Evolutionary conservation across 345 rosid species (phyloP).

Genomic region (Acer negundo): DNA sequence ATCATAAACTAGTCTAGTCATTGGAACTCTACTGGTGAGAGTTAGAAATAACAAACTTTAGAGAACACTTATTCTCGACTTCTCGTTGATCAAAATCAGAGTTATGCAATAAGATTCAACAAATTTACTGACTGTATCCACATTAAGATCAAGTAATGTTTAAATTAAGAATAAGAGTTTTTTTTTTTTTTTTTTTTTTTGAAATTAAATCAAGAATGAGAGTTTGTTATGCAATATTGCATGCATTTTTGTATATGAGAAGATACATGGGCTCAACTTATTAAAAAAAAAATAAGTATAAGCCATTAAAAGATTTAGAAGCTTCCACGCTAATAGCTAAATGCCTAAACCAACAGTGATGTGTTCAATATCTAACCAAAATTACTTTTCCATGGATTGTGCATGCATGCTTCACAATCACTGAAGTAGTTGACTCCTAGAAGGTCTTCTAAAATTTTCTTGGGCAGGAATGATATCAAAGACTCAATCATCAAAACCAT

Average conservation of each 20-base stretch:
- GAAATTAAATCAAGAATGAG: too few relatives aligned
- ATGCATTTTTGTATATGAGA: neutral
- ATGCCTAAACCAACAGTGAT: neutral
- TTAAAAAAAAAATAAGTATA: neutral
- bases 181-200: too few relatives aligned
- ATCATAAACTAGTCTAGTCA: neutral
- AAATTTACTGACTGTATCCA: neutral
- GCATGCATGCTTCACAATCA: neutral
- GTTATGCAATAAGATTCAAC: neutral
- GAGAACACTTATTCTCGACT: neutral
- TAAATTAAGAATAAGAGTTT: neutral
- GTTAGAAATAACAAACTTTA: neutral
- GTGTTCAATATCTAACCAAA: neutral
- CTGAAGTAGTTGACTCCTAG: constrained; percentile 5
- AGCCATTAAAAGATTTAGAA: neutral
- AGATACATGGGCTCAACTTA: neutral
- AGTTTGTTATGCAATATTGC: neutral
- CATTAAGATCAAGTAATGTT: too few relatives aligned
- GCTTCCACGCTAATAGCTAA: too few relatives aligned
- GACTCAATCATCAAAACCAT: neutral
- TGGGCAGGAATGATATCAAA: neutral
- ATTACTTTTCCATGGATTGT: neutral
- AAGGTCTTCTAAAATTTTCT: neutral
- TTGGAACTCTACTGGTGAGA: neutral
- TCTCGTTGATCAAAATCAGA: neutral